Base-by-base conservation (phyloP, 768 basidiomycete genomes). In the Tylopilus subfusipes region DNA sequence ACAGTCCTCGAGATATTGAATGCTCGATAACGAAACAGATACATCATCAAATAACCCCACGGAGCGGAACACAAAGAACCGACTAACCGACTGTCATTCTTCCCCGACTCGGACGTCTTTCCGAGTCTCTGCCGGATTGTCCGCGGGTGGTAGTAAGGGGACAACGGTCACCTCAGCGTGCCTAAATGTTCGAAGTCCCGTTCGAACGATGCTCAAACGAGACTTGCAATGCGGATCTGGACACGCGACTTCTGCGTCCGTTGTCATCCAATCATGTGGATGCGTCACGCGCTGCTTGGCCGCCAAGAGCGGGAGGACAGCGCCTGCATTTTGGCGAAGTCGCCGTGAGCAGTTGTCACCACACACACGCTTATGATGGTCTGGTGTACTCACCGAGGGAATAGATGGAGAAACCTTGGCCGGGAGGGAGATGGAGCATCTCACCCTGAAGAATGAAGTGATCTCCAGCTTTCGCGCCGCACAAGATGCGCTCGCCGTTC, bases 331-430 rank as follows among this genome's bases (percentile, higher is more conserved):
- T 29, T 8, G 10, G 29, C 29, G 11, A 24, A 33, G 31, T 33
- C 34, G 2, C 33, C 2, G 34, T 18, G 34, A 36, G 3, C 16
- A 36, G 7, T 6, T 16, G 22, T 39, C 22, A 2, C 45, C 5
- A 43, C n/a, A n/a, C n/a, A 24, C 14, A 14, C 25, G 2, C 19
- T 19, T n/a, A 13, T 18, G 16, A 36, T 18, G 8, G 5, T 5
- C 39, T 16, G 2, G 25, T 27, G 19, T 11, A 39, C 53, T 34
- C 55, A 83, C 85, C 73, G 10, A 86, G 70, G 0, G 85, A 86
- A 61, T 86, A 87, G 47, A 88, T 83, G 2, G 85, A 86, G 60
- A 87, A 77, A 2, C 84, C 85, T 62, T 86, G 85, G 0, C 74
- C 78, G 0, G 79, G 76, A 5, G 85, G 85, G 2, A 87, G 74